These are phyloP conservation scores for Yarrowia sp. DNA, from an alignment of 805 yeast species.

Conservation along the genomic window DNA sequence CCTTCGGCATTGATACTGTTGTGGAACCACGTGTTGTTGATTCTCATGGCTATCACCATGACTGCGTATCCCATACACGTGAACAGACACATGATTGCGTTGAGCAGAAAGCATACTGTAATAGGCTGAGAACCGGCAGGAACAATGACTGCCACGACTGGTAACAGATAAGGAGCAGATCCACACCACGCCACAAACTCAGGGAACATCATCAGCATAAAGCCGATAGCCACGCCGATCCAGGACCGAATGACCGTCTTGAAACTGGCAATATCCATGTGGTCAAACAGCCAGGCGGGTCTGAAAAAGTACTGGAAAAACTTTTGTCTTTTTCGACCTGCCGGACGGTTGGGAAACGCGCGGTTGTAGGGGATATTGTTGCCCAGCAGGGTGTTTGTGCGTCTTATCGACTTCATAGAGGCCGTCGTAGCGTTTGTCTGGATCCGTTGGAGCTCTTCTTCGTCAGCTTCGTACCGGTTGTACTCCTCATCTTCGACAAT, in stretches of 20 bases:
- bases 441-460: not conserved
- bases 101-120: conserved; percentile 4
- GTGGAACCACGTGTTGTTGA: conserved; percentile 35
- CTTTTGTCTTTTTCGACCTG: not conserved
- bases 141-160: conserved; percentile 23
- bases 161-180: conserved; percentile 7
- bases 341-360: conserved; percentile 15
- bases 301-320: conserved; percentile 9
- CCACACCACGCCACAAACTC: conserved; percentile 22
- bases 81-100: conserved; percentile 32
- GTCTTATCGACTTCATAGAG: conserved; percentile 1
- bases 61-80: conserved; percentile 16
- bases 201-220: conserved; percentile 29
- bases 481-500: not conserved
- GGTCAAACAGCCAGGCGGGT: conserved; percentile 29
- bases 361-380: conserved; percentile 32
- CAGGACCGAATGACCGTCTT: conserved; percentile 26
- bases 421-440: conserved; percentile 14
- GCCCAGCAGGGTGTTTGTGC: conserved; percentile 18
- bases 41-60: conserved; percentile 25
- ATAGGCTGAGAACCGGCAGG: conserved; percentile 11
- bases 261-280: not conserved
- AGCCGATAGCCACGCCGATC: conserved; percentile 12
- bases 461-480: not conserved
- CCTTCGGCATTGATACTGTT: conserved; percentile 23